These are phyloP conservation scores for Colletotrichum graminicola DNA, from an alignment of 2,329 filamentous ascomycete species.

Conservation along the genomic window DNA sequence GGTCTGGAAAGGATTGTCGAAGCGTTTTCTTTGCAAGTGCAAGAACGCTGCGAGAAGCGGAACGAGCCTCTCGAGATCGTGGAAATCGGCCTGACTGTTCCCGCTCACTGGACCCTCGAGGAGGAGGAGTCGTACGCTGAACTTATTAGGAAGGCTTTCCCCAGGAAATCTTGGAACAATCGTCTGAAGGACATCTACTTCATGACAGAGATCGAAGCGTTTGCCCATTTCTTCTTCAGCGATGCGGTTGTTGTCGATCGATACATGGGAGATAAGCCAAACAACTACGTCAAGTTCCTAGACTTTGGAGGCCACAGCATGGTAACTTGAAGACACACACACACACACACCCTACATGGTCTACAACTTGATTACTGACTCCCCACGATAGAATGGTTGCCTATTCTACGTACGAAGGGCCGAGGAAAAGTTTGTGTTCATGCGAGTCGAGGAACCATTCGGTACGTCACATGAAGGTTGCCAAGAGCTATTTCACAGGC, in stretches of 20 bases:
- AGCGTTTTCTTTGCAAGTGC: neutral
- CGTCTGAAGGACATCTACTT: constrained; percentile 13
- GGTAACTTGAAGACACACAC: constrained; percentile 1
- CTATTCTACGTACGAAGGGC: constrained; percentile 15
- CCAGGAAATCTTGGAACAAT: neutral
- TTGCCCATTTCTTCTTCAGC: constrained; percentile 26
- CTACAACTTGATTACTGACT: no score
- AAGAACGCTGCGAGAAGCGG: neutral
- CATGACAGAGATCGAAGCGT: constrained; percentile 21
- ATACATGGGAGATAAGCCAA: neutral
- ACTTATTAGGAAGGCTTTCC: neutral
- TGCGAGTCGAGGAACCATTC: neutral
- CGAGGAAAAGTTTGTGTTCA: neutral
- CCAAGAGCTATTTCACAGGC: accelerated
- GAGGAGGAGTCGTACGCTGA: neutral
- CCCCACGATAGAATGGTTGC: constrained; percentile 20
- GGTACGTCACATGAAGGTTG: constrained; percentile 6
- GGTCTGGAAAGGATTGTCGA: neutral
- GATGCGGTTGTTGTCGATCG: neutral
- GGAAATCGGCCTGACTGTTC: neutral
- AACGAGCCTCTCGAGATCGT: neutral
- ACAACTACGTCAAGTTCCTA: constrained; percentile 22
- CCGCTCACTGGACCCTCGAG: constrained; percentile 11
- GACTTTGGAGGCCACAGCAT: constrained; percentile 39
- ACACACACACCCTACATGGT: neutral